Evolutionary conservation across 108 stramenopile species (phyloP), one percentile per base, ranked within the genome.

Genomic region (Nitzschia sp.): DNA sequence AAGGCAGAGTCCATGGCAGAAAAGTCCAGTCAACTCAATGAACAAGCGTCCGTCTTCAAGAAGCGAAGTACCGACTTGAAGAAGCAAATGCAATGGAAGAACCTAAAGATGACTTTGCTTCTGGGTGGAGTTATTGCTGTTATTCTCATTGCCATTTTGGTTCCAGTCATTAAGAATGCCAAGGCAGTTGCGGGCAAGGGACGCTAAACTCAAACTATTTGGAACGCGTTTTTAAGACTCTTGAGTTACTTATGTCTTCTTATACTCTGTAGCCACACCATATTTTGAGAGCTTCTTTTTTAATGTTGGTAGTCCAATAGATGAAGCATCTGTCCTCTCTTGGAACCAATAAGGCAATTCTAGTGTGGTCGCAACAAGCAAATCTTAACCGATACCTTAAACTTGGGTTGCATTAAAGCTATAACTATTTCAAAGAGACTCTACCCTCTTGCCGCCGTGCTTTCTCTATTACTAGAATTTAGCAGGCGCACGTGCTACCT

Each of bases 11-110:
- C 75, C 56, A 65, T 95, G 55, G 84, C 87, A 30, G 90, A 89
- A 47, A 83, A 89, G 65, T 82, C 86, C 2, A 83, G 90, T 67
- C 90, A 93, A 78, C 76, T 95, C 71, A 92, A 91, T 51, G 94
- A 95, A 59, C 94, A 95, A 80, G 91, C 91, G 24, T 81, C 82
- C 55, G 94, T 95, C 5, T 95, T 95, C 74, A 90, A 93, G 83
- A 95, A 91, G 75, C 76, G 85, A 64, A 79, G 77, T 66, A 89
- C 81, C 24, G 88, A 89, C 66, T 66, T 95, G 62, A 82, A 79
- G 64, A 92, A 92, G 56, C 91, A 93, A 79, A 95, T 95, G 94
- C 83, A 77, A 70, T 95, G 94, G 80, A 95, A 95, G 87, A 95
- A 93, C 70, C 69, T 93, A 28, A 95, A 95, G 64, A 92, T 91